Evolutionary conservation across 148 eudicot genomes (phyloP), one percentile per base, ranked within the genome.

Genomic region (Fallopia convolvulus): DNA sequence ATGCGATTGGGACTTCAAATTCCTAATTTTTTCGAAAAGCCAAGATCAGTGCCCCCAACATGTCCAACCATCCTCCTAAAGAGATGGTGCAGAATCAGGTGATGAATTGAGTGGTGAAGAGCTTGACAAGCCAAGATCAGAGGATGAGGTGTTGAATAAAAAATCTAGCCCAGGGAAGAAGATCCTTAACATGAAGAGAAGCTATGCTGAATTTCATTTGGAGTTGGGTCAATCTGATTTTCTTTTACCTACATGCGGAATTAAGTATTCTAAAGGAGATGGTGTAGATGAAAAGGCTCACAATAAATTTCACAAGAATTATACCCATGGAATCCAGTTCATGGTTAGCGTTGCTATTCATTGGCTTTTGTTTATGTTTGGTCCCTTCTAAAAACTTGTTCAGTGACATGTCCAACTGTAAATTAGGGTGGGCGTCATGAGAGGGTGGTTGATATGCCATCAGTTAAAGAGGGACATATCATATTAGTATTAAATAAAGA

Each of bases 181-280:
- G 78, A 73, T 82, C 66, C 80, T 87, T 46, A 88, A 87, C 80
- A 94, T 89, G 86, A 94, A 92, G 79, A 89, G 97, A 77, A 94
- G 78, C 18, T 92, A 94, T 82, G 97, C 91, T 1, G 97, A 94
- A 55, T 88, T 87, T 81, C 92, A 92, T 84, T 83, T 94, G 86
- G 96, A 94, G 39, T 75, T 92, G 79, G 97, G 99, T 66, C 99
- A 94, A 55, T 90, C 99, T 80, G 91, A 94, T 87, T 94, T 94
- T 84, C 84, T 92, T 14, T 81, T 89, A 32, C 96, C 79, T n/a
- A 76, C 85, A 2, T 94, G 99, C 84, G 97, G 96, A 46, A 83
- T 89, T 76, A 87, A 86, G 84, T 94, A 90, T 84, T 84, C 92
- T 74, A 81, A 91, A 76, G 99, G 99, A 10, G 92, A 89, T 80